Evolutionary conservation across 352 stramenopile genomes (phyloP), one percentile per base, ranked within the genome.

Genomic region (Globisporangium paroecandrum): DNA sequence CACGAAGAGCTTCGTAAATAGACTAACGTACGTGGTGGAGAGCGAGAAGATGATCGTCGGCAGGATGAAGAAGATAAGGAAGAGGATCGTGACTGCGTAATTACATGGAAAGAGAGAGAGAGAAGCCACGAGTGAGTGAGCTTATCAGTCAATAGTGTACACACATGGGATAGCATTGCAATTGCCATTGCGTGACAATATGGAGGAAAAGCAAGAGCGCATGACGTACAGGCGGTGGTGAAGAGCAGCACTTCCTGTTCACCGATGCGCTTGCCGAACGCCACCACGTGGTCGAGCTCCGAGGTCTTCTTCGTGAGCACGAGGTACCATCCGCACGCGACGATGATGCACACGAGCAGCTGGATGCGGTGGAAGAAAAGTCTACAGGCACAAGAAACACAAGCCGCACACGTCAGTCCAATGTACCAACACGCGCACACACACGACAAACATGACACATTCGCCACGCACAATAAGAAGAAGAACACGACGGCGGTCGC

Each of bases 331-430:
- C 80, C 82, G 53, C 77, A 88, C 61, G 65, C 79, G 62, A 90
- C 71, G 49, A 86, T 54, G 62, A 89, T 79, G 56, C 80, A 90
- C 56, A 89, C 77, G 47, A 90, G 58, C 24, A 90, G 58, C 69
- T 90, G 82, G 62, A 90, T 79, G 58, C 77, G 82, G 57, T 90
- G 82, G 79, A 89, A 90, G 69, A 90, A 89, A 29, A 89, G 67
- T 43, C 81, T 90, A 49, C 20, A 20, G 18, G 9, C 4, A 38
- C 55, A 12, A 41, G 4, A 36, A 8, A 27, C 15, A 51, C 13
- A 41, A 22, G 4, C 13, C 24, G 20, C 36, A 51, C 13, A 15
- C 22, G 61, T 66, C 12, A 59, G 61, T 47, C 43, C 46, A 43
- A 27, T 41, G 5, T 7, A 2, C 22, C 24, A 18, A 25, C 51